Evolutionary conservation across 192 early-diverging fungal genomes (phyloP).

Genomic region (Dissophora globulifera): DNA sequence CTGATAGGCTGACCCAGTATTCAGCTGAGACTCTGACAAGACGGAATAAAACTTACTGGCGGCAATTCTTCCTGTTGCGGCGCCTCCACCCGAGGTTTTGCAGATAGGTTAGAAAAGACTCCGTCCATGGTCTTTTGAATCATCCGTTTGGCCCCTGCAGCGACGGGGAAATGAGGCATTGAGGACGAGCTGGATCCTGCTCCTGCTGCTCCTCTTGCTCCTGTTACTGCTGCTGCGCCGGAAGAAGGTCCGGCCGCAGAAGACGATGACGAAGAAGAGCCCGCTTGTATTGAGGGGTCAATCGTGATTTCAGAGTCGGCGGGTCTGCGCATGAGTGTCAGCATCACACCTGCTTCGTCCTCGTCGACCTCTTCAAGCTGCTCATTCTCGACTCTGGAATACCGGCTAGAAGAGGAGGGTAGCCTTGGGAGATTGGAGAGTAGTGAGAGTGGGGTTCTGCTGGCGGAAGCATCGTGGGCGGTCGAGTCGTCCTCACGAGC

Average conservation of each 20-base stretch:
- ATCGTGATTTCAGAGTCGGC: neutral
- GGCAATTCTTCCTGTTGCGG: constrained; percentile 60
- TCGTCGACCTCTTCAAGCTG: constrained; percentile 59
- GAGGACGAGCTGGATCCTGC: neutral
- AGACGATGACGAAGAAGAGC: neutral
- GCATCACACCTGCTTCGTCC: constrained; percentile 46
- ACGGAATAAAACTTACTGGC: constrained; percentile 53
- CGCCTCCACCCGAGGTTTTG: constrained; percentile 60
- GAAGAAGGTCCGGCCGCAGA: neutral
- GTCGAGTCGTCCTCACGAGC: constrained; percentile 8
- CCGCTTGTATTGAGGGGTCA: neutral
- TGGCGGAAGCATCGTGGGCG: neutral
- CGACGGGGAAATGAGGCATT: constrained; percentile 26
- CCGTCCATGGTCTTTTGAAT: constrained; percentile 61
- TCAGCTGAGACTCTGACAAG: neutral
- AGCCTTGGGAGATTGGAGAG: constrained; percentile 9
- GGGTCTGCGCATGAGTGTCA: neutral
- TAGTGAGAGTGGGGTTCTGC: neutral
- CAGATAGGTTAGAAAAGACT: constrained; percentile 66
- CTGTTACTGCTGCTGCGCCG: neutral
- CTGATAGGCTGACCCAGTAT: no score
- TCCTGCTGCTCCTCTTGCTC: neutral
- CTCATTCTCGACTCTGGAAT: constrained; percentile 50
- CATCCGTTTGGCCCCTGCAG: constrained; percentile 12
- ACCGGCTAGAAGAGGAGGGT: constrained; percentile 12